These are phyloP conservation scores for Cunninghamia lanceolata DNA, from an alignment of 75 land plant species.

Conservation along the genomic window DNA sequence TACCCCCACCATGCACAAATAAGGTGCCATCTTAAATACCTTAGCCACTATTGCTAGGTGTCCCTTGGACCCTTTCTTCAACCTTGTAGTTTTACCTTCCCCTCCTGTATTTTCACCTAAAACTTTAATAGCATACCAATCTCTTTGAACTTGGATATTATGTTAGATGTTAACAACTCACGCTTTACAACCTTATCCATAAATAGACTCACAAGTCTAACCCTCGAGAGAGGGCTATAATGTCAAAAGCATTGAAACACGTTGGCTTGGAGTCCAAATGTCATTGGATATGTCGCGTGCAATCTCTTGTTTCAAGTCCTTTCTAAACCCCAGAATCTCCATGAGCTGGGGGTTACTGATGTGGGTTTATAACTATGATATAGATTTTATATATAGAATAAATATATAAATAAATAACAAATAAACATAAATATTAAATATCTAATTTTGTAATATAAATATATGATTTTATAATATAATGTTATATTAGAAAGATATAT, in stretches of 20 bases:
- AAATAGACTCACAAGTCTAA: slow-evolving; percentile 44
- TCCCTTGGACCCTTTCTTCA: slow-evolving; percentile 38
- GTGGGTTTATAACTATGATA: no score
- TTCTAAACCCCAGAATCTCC: slow-evolving; percentile 35
- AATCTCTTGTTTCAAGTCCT: slow-evolving; percentile 4
- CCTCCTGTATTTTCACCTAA: slow-evolving; percentile 25
- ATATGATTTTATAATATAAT: no score
- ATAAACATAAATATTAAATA: no score
- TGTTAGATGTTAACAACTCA: slow-evolving; percentile 36
- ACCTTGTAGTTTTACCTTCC: slow-evolving; percentile 23
- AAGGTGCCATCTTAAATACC: slow-evolving; percentile 28
- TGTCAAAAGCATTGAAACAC: slow-evolving; percentile 43
- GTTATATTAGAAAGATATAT: no score
- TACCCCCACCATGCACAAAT: slow-evolving; percentile 23
- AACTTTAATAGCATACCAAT: slow-evolving; percentile 15
- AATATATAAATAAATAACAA: no score
- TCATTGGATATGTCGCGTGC: neutral
- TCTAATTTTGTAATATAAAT: no score
- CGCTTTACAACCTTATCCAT: slow-evolving; percentile 11
- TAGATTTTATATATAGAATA: no score
- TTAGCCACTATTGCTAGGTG: slow-evolving; percentile 26
- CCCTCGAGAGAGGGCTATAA: slow-evolving; percentile 39
- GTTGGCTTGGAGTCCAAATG: slow-evolving; percentile 13
- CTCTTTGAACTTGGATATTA: slow-evolving; percentile 39
- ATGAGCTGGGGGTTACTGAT: slow-evolving; percentile 28